A percentile compares a stretch with the other conserved stretches of the same genome.
These are phyloP conservation scores for Colletotrichum incanum DNA, from an alignment of 2,329 filamentous ascomycete genomes.

Conservation along the genomic window DNA sequence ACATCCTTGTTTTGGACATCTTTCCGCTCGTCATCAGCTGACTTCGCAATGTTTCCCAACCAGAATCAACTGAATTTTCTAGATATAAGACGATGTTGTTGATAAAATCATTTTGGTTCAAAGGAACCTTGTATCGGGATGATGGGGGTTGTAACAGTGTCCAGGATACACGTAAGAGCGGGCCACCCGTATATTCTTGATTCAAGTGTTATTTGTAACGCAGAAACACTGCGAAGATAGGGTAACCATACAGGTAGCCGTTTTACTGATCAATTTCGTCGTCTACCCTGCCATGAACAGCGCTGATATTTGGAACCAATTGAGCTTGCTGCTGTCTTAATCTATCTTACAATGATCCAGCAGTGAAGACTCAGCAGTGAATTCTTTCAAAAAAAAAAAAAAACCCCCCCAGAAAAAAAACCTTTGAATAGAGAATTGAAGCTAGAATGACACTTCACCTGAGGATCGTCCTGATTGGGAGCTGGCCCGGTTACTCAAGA, in stretches of 20 bases:
- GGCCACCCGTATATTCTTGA: background rate
- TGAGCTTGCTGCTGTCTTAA: background rate
- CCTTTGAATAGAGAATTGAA: no score
- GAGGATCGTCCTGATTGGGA: no score
- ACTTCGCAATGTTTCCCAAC: background rate
- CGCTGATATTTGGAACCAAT: background rate
- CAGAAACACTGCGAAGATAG: background rate
- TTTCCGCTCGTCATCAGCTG: background rate
- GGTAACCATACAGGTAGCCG: background rate
- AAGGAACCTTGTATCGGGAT: no score
- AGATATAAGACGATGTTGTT: background rate
- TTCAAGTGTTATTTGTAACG: accelerated
- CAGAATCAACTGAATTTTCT: background rate
- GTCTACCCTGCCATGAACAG: background rate
- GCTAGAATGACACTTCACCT: no score
- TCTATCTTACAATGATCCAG: background rate
- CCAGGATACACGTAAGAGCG: background rate
- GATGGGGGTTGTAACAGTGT: background rate
- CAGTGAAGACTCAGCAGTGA: no score
- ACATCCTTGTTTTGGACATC: no score
- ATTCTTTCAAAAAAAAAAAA: no score
- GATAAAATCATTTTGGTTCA: background rate
- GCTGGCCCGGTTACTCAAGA: no score
- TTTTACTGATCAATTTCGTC: no score
- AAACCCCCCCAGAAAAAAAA: no score